Conservation (phyloP, 2,329 filamentous ascomycete species). For the Oidium heveae region DNA sequence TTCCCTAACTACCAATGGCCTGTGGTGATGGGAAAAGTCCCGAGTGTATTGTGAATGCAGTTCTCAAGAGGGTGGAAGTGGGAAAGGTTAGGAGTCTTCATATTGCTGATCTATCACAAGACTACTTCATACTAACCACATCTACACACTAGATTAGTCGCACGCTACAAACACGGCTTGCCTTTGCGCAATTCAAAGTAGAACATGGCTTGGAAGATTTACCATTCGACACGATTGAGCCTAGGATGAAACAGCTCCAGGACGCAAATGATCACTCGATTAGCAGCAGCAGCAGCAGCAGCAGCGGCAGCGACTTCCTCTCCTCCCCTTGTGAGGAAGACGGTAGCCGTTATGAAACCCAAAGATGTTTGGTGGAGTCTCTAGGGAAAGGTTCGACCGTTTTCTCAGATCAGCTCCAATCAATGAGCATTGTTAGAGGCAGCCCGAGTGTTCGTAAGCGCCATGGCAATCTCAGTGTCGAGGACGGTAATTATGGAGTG, state of each 20-base stretch:
- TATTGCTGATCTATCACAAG: background rate
- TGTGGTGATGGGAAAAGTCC: slow-evolving; percentile 31
- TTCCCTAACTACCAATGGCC: background rate
- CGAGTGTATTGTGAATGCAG: slow-evolving; percentile 38
- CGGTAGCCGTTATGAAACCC: too few relatives aligned
- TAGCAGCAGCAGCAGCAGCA: too few relatives aligned
- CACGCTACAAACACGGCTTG: slow-evolving; percentile 76
- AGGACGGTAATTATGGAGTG: slow-evolving; percentile 25
- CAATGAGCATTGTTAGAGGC: slow-evolving; percentile 14
- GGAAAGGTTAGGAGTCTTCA: slow-evolving; percentile 32
- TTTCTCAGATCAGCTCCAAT: slow-evolving; percentile 60
- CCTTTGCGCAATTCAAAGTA: slow-evolving; percentile 90
- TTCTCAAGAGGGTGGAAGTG: slow-evolving; percentile 48
- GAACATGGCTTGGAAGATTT: slow-evolving; percentile 88
- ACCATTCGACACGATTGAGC: slow-evolving; percentile 65
- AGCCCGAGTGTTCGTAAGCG: slow-evolving; percentile 25
- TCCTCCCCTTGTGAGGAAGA: too few relatives aligned
- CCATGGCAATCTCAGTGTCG: slow-evolving; percentile 33
- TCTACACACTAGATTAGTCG: slow-evolving; percentile 49
- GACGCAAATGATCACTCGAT: background rate
- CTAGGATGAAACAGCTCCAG: slow-evolving; percentile 41
- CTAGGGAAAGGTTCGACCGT: slow-evolving; percentile 26
- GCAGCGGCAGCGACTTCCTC: too few relatives aligned
- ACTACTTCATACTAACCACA: background rate
- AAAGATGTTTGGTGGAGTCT: too few relatives aligned